Conservation (phyloP, 768 basidiomycete genomes). For the Nidula microcarpa region DNA sequence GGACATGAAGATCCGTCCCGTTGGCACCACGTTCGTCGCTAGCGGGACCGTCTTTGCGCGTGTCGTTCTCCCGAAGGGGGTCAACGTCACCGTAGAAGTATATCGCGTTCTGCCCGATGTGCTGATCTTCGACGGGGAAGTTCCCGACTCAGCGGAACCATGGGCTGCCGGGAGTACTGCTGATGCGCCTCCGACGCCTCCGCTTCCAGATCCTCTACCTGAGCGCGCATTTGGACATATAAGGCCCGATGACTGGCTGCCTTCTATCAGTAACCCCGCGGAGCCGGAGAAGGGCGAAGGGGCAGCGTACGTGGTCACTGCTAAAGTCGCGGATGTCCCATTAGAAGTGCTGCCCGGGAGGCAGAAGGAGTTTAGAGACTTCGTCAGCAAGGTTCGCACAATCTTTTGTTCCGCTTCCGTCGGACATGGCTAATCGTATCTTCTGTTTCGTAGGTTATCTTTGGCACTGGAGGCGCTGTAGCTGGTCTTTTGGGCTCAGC, state of each 20-base stretch:
- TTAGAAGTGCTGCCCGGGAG: conserved; percentile 77
- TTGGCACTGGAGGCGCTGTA: conserved; percentile 57
- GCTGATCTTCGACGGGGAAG: conserved; percentile 72
- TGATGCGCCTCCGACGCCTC: conserved; percentile 28
- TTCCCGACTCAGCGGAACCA: conserved; percentile 25
- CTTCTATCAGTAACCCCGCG: conserved; percentile 35
- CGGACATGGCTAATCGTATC: not conserved
- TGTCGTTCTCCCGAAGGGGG: conserved; percentile 66
- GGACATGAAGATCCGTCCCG: conserved; percentile 68
- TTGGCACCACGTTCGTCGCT: conserved; percentile 48
- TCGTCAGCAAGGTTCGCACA: conserved; percentile 65
- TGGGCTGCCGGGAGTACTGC: not conserved
- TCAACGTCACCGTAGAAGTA: conserved; percentile 64
- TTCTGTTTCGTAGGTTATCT: conserved; percentile 54
- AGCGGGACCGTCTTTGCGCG: conserved; percentile 67
- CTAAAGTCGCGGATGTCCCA: conserved; percentile 70
- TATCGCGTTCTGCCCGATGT: conserved; percentile 71
- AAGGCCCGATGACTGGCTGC: conserved; percentile 66
- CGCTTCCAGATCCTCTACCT: conserved; percentile 66
- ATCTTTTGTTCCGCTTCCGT: not conserved
- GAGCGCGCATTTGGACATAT: conserved; percentile 75
- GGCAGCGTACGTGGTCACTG: conserved; percentile 52
- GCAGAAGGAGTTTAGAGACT: conserved; percentile 70
- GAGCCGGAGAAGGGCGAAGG: conserved; percentile 45
- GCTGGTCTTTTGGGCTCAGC: conserved; percentile 68